Percentiles rank a stretch among this genome's conserved stretches.
Conservation (phyloP, 805 yeast species). For the Zygotorulaspora sp. region DNA sequence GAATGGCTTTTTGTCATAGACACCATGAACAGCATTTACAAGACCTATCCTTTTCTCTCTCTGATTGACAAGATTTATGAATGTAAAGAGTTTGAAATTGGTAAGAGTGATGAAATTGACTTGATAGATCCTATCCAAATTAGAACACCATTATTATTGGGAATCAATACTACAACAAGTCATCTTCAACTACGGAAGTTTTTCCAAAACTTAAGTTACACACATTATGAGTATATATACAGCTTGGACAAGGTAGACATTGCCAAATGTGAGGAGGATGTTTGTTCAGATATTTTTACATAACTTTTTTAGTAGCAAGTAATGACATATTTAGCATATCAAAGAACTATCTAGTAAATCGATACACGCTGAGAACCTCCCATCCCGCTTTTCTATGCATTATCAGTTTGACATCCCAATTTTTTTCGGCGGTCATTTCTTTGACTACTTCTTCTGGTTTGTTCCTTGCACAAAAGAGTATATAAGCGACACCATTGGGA, state of each 20-base stretch:
- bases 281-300: constrained; percentile 52
- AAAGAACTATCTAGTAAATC: constrained; percentile 47
- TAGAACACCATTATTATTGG: constrained; percentile 30
- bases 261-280: constrained; percentile 50
- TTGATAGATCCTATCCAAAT: constrained; percentile 17
- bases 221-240: constrained; percentile 45
- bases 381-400: constrained; percentile 84
- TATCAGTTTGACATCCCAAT: constrained; percentile 55
- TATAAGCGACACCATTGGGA: constrained; percentile 69
- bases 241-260: constrained; percentile 43
- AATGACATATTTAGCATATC: background rate
- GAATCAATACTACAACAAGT: constrained; percentile 23
- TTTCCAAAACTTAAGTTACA: constrained; percentile 29
- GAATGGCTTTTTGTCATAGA: constrained; percentile 87
- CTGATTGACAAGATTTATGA: constrained; percentile 46
- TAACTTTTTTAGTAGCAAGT: background rate
- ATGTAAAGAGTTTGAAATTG: constrained; percentile 36
- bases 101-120: constrained; percentile 28
- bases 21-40: constrained; percentile 53
- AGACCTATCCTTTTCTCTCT: constrained; percentile 32
- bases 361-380: constrained; percentile 81
- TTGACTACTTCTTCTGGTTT: constrained; percentile 60
- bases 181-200: constrained; percentile 27
- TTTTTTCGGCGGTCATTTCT: constrained; percentile 40
- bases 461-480: constrained; percentile 88